Evolutionary conservation across 176 grass and related monocot genomes (phyloP).

Genomic region (Calamus simplicifolius): DNA sequence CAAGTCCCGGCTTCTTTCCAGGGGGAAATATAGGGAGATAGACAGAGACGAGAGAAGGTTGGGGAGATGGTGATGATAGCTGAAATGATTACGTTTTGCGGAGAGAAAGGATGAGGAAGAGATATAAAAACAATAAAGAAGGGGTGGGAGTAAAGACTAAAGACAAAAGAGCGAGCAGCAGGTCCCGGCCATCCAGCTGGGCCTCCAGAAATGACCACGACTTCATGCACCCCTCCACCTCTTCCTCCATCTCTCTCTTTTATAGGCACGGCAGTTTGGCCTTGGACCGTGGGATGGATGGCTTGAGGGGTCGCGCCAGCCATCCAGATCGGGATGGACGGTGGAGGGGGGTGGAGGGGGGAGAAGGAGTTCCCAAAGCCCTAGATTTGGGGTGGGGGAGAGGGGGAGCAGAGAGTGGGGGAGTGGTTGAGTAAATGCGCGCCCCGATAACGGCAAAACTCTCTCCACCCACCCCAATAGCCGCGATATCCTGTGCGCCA

Average conservation of each 20-base stretch:
- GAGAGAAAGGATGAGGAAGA: constrained; percentile 1
- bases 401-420: neutral
- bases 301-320: neutral
- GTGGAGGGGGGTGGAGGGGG: neutral
- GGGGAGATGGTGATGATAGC: constrained; percentile 54
- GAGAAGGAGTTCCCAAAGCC: neutral
- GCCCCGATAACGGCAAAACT: neutral
- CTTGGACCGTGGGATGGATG: too few species aligned
- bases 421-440: constrained; percentile 14
- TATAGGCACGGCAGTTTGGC: too few species aligned
- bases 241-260: neutral
- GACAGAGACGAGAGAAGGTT: constrained; percentile 11
- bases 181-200: neutral
- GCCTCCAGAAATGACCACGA: constrained; percentile 12
- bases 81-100: constrained; percentile 62
- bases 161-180: neutral
- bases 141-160: constrained; percentile 2
- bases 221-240: neutral
- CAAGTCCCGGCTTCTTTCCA: neutral
- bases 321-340: neutral
- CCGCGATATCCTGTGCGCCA: too few species aligned
- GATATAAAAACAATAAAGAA: constrained; percentile 7
- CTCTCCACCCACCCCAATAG: too few species aligned
- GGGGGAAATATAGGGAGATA: constrained; percentile 19
- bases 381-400: neutral